Base-by-base conservation (phyloP, 2,329 filamentous ascomycete genomes). In the Cladophialophora psammophila region DNA sequence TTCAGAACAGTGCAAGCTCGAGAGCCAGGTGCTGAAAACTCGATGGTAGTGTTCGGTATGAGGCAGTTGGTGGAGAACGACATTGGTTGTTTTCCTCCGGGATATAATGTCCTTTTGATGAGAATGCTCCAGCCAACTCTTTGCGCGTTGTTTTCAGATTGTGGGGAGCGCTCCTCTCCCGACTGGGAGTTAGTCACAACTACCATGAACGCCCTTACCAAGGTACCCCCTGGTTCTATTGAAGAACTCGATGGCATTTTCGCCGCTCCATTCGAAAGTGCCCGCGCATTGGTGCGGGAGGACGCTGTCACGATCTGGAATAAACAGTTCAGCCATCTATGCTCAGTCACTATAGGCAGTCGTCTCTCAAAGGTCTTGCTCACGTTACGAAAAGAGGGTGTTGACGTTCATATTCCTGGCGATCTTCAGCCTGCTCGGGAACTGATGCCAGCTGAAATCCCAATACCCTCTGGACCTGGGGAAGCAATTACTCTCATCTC, bases 281-380 rank as follows among this genome's bases (percentile, higher is more conserved):
- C 80, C 5, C 83, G 86, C 69, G 81, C 79, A 55, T 77, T 76
- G 3, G 81, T 86, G 9, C 81, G 83, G 10, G 86, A 85, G 54
- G 75, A 75, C 2, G 84, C 87, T 1, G 81, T 89, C 32, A 74
- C 78, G 15, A 82, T 86, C 68, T 97, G 93, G 93, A 94, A 93
- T 71, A 76, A 78, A 0, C 85, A 89, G 0, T 93, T 92, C 74
- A 88, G 88, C 20, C 80, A 85, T 15, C 83, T 86, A 45, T 81
- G 86, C 3, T 79, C 80, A 5, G 74, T 93, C 1, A 79, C 86
- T 31, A 94, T 92, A 76, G 90, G 93, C 0, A 78, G 85, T 10
- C 81, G 81, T 35, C 81, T 97, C 5, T 87, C 88, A 72, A 78
- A 82, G 2, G 85, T 88, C 1, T 80, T 97, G 7, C 18, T 54